Evolutionary conservation across 2,329 filamentous ascomycete species (phyloP), one percentile per base, ranked within the genome.

Genomic region (Epicoccum sorghinum): DNA sequence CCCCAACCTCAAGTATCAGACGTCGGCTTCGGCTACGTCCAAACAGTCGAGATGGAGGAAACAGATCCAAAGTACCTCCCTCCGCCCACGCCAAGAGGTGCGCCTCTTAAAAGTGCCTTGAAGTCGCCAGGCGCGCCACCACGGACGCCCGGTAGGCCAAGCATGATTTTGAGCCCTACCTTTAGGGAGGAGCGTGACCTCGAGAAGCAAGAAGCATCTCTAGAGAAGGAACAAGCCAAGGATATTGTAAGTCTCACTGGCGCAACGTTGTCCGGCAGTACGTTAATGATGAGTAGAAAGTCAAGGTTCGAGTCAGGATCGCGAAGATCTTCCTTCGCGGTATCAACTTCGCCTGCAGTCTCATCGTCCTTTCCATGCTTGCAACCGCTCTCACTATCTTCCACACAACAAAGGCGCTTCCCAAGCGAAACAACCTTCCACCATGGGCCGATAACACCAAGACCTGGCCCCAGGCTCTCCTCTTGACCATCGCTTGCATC

Each of bases 271-370:
- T 10, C 10, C 14, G 14, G 4, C 18, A 10, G 13, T 38, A 33
- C 45, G 38, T 72, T 81, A 74, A 82, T 74, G 59, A 69, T 73
- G 4, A 54, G 41, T 71, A 96, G 93, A 96, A 90, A 88, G 86
- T 96, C 75, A 98, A 97, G 80, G 88, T 88, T 32, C 86, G 91
- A 64, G 93, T 98, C 30, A 87, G 95, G 41, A 83, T 98, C 76
- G 95, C 93, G 65, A 99, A 99, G 80, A 88, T 98, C 67, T 86
- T 96, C 59, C 87, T 99, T n/a, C 89, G 95, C 62, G 89, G 91
- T 52, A 90, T 98, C 78, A 97, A 93, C 82, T 98, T 99, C 77
- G 92, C 91, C 76, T 99, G 95, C 82, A 93, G 90, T 75, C 83
- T 98, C 57, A 97, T 99, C 72, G 91, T 99, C 62, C 84, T 99